Evolutionary conservation across 1,284 basidiomycete genomes (phyloP).

Genomic region (Pseudozyma thailandica): DNA sequence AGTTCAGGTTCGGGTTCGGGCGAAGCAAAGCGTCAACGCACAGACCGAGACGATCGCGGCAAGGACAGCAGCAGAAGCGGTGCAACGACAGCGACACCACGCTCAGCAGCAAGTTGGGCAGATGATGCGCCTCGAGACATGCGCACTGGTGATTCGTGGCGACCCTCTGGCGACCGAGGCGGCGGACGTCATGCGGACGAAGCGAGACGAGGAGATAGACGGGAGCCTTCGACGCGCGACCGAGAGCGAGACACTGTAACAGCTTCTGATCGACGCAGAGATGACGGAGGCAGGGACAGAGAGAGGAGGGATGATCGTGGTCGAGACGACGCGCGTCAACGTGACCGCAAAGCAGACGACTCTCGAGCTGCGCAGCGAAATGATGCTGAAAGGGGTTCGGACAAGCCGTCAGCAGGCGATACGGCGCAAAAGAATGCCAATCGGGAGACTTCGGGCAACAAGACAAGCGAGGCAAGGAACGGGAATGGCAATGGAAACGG

Average conservation of each 20-base stretch:
- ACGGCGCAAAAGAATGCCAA: not conserved
- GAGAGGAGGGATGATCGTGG: slow-evolving; percentile 17
- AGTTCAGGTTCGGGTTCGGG: too few species aligned
- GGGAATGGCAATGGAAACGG: slow-evolving; percentile 9
- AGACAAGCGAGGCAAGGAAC: slow-evolving; percentile 6
- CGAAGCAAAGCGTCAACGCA: slow-evolving; percentile 23
- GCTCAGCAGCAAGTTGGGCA: slow-evolving; percentile 14
- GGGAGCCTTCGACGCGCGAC: slow-evolving; percentile 15
- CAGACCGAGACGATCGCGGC: slow-evolving; percentile 20
- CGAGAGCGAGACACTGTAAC: slow-evolving; percentile 17
- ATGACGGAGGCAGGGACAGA: slow-evolving; percentile 7
- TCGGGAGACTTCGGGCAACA: not conserved
- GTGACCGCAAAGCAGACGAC: slow-evolving; percentile 8
- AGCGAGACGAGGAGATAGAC: slow-evolving; percentile 15
- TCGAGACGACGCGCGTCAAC: slow-evolving; percentile 18
- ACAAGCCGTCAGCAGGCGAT: slow-evolving; percentile 9
- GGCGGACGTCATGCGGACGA: slow-evolving; percentile 16
- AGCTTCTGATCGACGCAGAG: slow-evolving; percentile 20
- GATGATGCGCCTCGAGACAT: slow-evolving; percentile 29
- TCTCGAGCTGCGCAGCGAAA: slow-evolving; percentile 4
- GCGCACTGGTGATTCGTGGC: slow-evolving; percentile 24
- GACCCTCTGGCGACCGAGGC: slow-evolving; percentile 19
- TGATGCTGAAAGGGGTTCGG: slow-evolving; percentile 1
- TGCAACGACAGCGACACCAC: not conserved
- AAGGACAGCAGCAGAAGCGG: not conserved